Evolutionary conservation across 352 stramenopile genomes (phyloP), one percentile per base, ranked within the genome.

Genomic region (Phytophthora podocarpi): DNA sequence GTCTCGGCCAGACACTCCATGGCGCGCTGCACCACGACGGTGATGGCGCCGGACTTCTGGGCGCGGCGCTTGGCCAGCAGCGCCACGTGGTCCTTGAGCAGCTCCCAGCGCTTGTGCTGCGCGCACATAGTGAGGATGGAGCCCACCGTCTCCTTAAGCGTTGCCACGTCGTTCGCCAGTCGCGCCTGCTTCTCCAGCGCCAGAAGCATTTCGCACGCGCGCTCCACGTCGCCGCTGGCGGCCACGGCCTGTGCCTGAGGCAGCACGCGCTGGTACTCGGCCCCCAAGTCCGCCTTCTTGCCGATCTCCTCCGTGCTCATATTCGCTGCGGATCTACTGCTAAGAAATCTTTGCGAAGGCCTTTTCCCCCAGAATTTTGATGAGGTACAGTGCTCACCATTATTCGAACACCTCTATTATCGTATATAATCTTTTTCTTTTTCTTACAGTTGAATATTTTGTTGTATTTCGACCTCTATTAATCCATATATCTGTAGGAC

Each of bases 11-110:
- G 61, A 57, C 89, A 95, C 59, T 85, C 78, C 76, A 95, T 96
- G 16, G 91, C 76, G 28, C 79, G 76, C 51, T 96, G 80, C 45
- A 98, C 91, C 34, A 97, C 80, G 21, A 91, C 78, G 18, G 82
- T 82, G 46, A 98, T 82, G 13, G 87, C 86, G 16, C 85, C 71
- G 12, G 91, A 95, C 68, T 96, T 93, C 65, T 98, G 91, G 13
- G 89, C 83, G 24, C 90, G 84, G 11, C 92, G 77, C 79, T 98
- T 98, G 23, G 86, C 67, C 6, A 98, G 65, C 49, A 97, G 65
- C 41, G 76, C 72, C 18, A 97, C 76, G 58, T 96, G 84, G 45
- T 92, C 79, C 63, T 94, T 93, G 11, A 98, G 74, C 65, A 97
- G 74, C 40, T 95, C 82, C 89, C 87, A 98, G 58, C 90, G 89